phyloP scores from a whole-genome alignment of 2,329 filamentous ascomycete species.

The Rhexocercosporidium sp. region DNA sequence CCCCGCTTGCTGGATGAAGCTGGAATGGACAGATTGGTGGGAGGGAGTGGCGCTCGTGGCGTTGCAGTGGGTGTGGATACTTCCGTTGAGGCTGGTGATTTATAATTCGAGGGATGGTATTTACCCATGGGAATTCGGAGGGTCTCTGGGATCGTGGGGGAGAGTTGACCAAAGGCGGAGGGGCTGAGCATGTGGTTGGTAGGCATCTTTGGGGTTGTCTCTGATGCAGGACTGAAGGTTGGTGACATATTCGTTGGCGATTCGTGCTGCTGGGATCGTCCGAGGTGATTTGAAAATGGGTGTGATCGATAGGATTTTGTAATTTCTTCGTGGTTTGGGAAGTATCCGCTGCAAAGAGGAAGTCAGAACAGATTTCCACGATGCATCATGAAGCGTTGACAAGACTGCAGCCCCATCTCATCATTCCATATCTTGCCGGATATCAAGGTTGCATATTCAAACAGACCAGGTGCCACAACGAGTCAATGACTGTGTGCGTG shows the following conservation, averaged over 20 bases:
- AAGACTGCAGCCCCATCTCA: neutral
- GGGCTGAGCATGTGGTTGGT: slow-evolving; percentile 18
- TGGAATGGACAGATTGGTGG: slow-evolving; percentile 37
- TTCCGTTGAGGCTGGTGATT: slow-evolving; percentile 43
- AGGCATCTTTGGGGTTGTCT: slow-evolving; percentile 21
- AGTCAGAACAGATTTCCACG: neutral
- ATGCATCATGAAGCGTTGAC: neutral
- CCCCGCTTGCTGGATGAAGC: slow-evolving; percentile 36
- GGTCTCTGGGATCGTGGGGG: slow-evolving; percentile 24
- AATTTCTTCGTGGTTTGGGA: slow-evolving; percentile 62
- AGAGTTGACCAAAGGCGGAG: slow-evolving; percentile 16
- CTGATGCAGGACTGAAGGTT: slow-evolving; percentile 41
- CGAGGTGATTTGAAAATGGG: slow-evolving; percentile 36
- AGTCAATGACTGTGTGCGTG: slow-evolving; percentile 3
- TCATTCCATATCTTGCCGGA: neutral
- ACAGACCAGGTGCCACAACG: neutral
- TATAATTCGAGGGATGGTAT: slow-evolving; percentile 68
- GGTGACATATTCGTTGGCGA: slow-evolving; percentile 29
- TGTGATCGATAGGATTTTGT: slow-evolving; percentile 37
- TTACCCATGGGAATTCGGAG: slow-evolving; percentile 59
- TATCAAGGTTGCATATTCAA: neutral
- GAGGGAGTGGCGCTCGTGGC: slow-evolving; percentile 35
- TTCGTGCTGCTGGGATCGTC: slow-evolving; percentile 33
- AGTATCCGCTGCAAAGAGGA: slow-evolving; percentile 56
- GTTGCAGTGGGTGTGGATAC: slow-evolving; percentile 27